Base-by-base conservation (phyloP, 306 rosid species). In the Quercus agrifolia region DNA sequence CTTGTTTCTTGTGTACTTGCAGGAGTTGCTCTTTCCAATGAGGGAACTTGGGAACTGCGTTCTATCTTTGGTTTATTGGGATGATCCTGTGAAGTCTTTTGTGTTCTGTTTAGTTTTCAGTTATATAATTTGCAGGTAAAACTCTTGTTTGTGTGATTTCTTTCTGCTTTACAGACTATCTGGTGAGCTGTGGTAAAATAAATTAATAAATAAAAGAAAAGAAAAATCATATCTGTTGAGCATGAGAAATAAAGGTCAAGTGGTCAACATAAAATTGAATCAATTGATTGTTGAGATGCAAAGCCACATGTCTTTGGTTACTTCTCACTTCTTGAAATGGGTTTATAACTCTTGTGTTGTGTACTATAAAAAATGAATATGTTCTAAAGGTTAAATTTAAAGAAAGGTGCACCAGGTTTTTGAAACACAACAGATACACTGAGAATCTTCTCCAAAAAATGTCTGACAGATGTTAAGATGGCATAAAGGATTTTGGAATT, bases 21-120 rank as follows among this genome's bases (percentile, higher is more conserved):
- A 96, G 99, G 99, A 93, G 84, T 76, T 96, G 77, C 92, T 96
- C 59, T 84, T 73, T 81, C 99, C 99, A n/a, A 41, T 96, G 74
- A 77, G 74, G 56, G 90, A 90, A 85, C 83, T 96, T 70, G 79
- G 90, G 80, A 89, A 87, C 78, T 87, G 74, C 71, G 91, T 96
- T 83, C 85, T 74, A 68, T 91, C 96, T 74, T 80, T 96, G 88
- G 94, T 88, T 9, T 61, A 72, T 66, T 96, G 99, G 99, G 96
- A 93, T 79, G 97, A 93, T 79, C 99, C 96, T 3, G 67, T 83
- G 87, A 90, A 91, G 89, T 96, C 99, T 52, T 73, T 74, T 41
- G 85, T 84, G 73, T 96, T 93, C 86, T 88, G 96, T 86, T 69
- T 86, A 77, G 64, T 89, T 70, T 87, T 86, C 83, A 84, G 94